Evolutionary conservation across 768 basidiomycete genomes (phyloP), one percentile per base, ranked within the genome.

Genomic region (Paxillus ammoniavirescens): DNA sequence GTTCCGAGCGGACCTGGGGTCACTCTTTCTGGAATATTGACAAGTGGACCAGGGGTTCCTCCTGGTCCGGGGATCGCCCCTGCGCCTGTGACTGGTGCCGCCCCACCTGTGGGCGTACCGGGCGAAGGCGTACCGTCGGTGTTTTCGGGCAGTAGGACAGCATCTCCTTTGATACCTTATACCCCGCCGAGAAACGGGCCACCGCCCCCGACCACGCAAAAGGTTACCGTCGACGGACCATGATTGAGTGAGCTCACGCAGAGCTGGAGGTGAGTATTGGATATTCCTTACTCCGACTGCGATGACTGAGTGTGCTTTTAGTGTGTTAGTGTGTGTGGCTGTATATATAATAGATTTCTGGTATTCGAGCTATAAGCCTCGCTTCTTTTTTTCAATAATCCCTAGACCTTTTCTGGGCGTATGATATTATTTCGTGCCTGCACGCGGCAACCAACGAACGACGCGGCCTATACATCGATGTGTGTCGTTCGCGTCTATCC

Each of bases 1-100:
- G 44, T 55, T 6, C 3, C 59, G 33, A 41, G 51, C 8, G 64
- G 61, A 2, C 61, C 64, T 35, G 60, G 63, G 9, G 55, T 66
- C n/a, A 64, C 46, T 10, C 33, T 59, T 1, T 56, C 57, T 15
- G 65, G 65, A 10, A 67, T 67, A 53, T 52, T 66, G n/a, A 67
- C 65, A 21, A 65, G 63, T 18, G 65, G 65, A 14, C 65, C 65
- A 33, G 65, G 65, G n/a, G 49, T 67, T 21, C 65, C 65, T 1
- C 63, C 63, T 3, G 66, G 66, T 30, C 64, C 66, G 1, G 66
- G 64, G 7, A 68, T 67, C 28, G 57, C 64, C 0, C 64, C 62
- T 50, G 62, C 66, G 0, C 50, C 64, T 10, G 7, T 50, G 21
- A 42, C 55, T 42, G 41, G 56, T 28, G 47, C 47, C 4, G 38